Percentiles rank a stretch among this genome's conserved stretches.
phyloP scores from a whole-genome alignment of 257 asterid genomes.

The Paulownia fortunei region DNA sequence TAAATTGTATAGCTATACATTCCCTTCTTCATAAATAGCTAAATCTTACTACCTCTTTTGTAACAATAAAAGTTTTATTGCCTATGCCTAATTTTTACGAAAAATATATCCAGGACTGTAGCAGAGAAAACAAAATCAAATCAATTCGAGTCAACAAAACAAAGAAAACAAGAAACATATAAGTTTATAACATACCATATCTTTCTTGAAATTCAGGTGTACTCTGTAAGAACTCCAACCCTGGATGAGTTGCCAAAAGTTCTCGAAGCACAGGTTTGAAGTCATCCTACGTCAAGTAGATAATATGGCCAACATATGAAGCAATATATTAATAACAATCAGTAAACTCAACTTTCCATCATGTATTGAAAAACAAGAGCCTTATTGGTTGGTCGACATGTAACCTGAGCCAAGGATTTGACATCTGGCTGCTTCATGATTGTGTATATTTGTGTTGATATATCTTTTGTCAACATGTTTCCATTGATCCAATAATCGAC shows the following conservation, averaged over 20 bases:
- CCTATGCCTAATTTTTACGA: slow-evolving; percentile 5
- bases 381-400: not conserved
- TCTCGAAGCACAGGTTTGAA: slow-evolving; percentile 95
- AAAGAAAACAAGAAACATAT: slow-evolving; percentile 8
- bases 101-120: slow-evolving; percentile 9
- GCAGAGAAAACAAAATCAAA: slow-evolving; percentile 7
- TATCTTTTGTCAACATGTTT: slow-evolving; percentile 80
- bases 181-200: slow-evolving; percentile 71
- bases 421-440: slow-evolving; percentile 78
- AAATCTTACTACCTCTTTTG: not conserved
- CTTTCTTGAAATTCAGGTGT: slow-evolving; percentile 99
- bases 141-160: slow-evolving; percentile 1
- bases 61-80: not conserved
- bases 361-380: slow-evolving; percentile 22
- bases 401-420: slow-evolving; percentile 70
- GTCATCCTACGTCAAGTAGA: slow-evolving; percentile 68
- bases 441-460: slow-evolving; percentile 64
- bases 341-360: not conserved
- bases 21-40: slow-evolving; percentile 17
- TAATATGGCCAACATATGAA: slow-evolving; percentile 17
- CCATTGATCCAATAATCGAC: slow-evolving; percentile 81
- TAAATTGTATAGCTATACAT: not conserved
- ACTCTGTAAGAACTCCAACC: slow-evolving; percentile 95
- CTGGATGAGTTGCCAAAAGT: slow-evolving; percentile 96
- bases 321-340: slow-evolving; percentile 23